Base-by-base conservation (phyloP, 495 filamentous ascomycete species). In the Gamarada debralockiae region DNA sequence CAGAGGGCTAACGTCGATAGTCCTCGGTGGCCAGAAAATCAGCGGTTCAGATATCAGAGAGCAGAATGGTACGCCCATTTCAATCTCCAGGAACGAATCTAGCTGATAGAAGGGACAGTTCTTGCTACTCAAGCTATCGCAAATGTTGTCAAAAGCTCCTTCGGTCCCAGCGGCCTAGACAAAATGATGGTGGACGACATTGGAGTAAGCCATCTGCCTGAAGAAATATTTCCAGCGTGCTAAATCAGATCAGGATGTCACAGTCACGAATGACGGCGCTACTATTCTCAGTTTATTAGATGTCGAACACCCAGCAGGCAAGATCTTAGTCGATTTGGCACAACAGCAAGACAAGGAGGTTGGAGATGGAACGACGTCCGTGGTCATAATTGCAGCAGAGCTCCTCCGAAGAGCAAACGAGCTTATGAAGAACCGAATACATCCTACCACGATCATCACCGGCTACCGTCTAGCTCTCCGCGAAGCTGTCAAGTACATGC, bases 131-230 rank as follows among this genome's bases (percentile, higher is more conserved):
- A 95, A 70, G 90, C 92, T 40, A 97, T 99, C 67, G 86, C 93
- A 68, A 97, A 97, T 85, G 90, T 97, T 48, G 90, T 99, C 67
- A 97, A 96, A 74, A 95, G 87, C 72, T 99, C 93, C 13, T 99
- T 97, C 68, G 93, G 93, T 36, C 93, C 93, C 52, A 95, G 89
- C 53, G 93, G 93, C 29, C 75, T 99, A 59, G 93, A 99, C 66
- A 99, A 99, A 81, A 97, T 99, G 95, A 97, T 99, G 95, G 95
- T 99, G 65, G 93, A 99, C 70, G 93, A 99, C 65, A 97, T 97
- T 68, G 93, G 93, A 62, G 88, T 91, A 80, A 57, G 85, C 62
- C 41, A 42, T 51, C 49, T 20, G 24, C 40, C 43, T 46, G 44
- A 45, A 41, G 29, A 49, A 55, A 44, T 37, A 50, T 31, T 25